Conservation (phyloP, 73 alveolate genomes). For the Paramecium sonneborni region DNA sequence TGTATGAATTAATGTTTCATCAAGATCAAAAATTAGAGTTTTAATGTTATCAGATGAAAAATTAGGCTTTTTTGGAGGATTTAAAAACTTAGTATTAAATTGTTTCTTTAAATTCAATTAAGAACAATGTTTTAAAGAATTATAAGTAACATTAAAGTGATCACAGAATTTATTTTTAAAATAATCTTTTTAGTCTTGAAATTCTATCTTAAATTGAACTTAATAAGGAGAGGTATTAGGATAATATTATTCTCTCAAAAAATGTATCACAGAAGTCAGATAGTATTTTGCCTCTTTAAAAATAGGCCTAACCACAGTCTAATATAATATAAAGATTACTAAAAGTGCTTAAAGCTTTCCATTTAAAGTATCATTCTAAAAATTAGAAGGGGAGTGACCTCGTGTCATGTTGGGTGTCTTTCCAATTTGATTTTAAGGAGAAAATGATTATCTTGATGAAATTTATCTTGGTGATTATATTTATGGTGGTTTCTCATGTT, state of each 20-base stretch:
- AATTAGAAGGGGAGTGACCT: neutral
- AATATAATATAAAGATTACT: neutral
- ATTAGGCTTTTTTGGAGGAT: neutral
- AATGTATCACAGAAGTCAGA: neutral
- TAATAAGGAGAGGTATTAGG: neutral
- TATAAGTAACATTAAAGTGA: neutral
- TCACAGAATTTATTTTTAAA: neutral
- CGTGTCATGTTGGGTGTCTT: neutral
- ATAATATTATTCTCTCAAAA: neutral
- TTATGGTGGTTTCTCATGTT: neutral
- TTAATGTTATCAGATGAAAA: neutral
- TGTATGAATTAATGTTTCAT: slow-evolving; percentile 90
- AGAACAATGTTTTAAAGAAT: neutral
- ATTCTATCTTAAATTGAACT: neutral
- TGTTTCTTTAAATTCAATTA: neutral
- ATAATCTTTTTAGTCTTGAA: neutral
- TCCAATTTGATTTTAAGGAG: neutral
- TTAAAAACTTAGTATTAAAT: neutral
- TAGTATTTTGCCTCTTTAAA: neutral
- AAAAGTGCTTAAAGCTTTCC: neutral
- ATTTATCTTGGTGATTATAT: neutral
- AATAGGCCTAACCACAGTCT: neutral
- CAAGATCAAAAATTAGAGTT: slow-evolving; percentile 86
- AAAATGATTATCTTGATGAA: neutral
- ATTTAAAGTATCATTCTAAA: neutral